Conservation (phyloP, 1,284 basidiomycete genomes). For the Melampsora larici-populina region DNA sequence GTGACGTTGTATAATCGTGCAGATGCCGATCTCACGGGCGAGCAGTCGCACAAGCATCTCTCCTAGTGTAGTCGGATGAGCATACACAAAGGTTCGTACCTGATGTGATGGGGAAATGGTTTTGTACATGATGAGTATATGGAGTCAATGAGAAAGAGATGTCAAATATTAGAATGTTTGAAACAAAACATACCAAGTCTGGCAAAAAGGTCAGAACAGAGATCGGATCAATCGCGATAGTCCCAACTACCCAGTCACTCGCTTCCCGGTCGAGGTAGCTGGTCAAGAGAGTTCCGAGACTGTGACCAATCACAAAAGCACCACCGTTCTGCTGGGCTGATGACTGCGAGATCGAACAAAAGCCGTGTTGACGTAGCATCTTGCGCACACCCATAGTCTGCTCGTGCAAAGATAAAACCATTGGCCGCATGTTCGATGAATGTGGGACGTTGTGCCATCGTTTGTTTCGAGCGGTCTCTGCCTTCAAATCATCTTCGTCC, state of each 20-base stretch:
- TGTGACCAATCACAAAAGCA: slow-evolving; percentile 19
- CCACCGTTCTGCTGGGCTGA: background rate
- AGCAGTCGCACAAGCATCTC: slow-evolving; percentile 1
- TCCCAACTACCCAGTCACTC: background rate
- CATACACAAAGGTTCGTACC: slow-evolving; percentile 21
- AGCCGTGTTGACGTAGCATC: slow-evolving; percentile 12
- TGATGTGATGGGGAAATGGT: background rate
- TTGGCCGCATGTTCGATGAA: background rate
- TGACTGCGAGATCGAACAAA: background rate
- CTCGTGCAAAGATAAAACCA: slow-evolving; percentile 4
- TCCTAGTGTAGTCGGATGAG: slow-evolving; percentile 5
- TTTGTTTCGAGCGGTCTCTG: too few relatives aligned
- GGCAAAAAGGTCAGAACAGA: slow-evolving; percentile 17
- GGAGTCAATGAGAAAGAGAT: too few relatives aligned
- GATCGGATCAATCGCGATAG: slow-evolving; percentile 18
- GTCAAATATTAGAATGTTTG: too few relatives aligned
- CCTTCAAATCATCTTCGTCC: background rate
- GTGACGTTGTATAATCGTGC: slow-evolving; percentile 22
- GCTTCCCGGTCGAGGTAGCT: background rate
- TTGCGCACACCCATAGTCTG: slow-evolving; percentile 7
- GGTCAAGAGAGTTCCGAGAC: slow-evolving; percentile 13
- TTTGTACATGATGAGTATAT: background rate
- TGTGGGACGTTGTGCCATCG: background rate
- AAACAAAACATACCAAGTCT: slow-evolving; percentile 10
- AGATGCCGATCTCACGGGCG: slow-evolving; percentile 14